These are phyloP conservation scores for Anisodus tanguticus DNA, from an alignment of 257 asterid genomes.

Conservation along the genomic window DNA sequence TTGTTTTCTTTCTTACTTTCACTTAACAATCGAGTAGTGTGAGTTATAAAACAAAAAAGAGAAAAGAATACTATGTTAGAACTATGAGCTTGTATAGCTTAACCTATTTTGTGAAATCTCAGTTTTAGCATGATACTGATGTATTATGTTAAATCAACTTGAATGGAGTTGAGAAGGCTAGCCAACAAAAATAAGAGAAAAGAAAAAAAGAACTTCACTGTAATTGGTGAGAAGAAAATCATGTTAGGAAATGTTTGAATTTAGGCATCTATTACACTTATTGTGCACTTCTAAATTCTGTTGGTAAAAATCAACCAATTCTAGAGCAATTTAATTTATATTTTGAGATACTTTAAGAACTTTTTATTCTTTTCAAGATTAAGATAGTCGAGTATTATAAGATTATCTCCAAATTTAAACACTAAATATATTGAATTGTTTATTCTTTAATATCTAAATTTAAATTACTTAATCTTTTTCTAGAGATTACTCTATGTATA, in stretches of 20 bases:
- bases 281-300: background rate
- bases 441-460: too few relatives aligned
- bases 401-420: too few relatives aligned
- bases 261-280: background rate
- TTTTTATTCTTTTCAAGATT: too few relatives aligned
- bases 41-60: background rate
- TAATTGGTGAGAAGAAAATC: background rate
- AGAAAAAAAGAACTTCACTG: too few relatives aligned
- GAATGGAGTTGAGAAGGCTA: background rate
- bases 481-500: too few relatives aligned
- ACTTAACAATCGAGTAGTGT: background rate
- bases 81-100: background rate
- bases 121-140: background rate
- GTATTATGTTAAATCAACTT: background rate
- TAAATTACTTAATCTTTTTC: too few relatives aligned
- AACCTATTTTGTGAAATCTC: background rate
- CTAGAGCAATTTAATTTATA: background rate
- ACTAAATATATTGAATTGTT: too few relatives aligned
- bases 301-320: background rate
- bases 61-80: background rate
- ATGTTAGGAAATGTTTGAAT: background rate
- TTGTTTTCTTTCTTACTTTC: background rate
- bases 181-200: background rate
- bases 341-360: background rate
- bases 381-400: too few relatives aligned